A percentile compares a stretch with the other conserved stretches of the same genome.
phyloP scores from a whole-genome alignment of 2,329 filamentous ascomycete genomes.

The Trichoderma hamatum region DNA sequence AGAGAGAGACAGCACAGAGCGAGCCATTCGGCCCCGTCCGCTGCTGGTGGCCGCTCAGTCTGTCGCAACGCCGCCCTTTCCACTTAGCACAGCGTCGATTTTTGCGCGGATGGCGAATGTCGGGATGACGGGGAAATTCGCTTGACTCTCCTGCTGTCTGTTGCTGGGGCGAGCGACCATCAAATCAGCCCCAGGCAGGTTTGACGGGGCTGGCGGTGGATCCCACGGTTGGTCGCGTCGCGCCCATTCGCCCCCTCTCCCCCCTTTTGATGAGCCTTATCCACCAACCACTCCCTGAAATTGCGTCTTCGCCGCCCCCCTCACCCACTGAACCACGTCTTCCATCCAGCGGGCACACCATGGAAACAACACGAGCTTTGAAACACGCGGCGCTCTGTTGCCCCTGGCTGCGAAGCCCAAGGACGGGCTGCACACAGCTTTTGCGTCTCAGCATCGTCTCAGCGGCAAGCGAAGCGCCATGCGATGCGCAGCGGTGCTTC shows the following conservation, averaged over 20 bases:
- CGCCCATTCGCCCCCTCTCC: slow-evolving; percentile 26
- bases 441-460: slow-evolving; percentile 24
- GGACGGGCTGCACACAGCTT: not conserved
- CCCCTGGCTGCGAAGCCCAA: not conserved
- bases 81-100: slow-evolving; percentile 5
- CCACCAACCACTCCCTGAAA: slow-evolving; percentile 34
- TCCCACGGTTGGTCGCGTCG: slow-evolving; percentile 31
- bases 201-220: slow-evolving; percentile 31
- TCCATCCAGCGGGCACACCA: slow-evolving; percentile 29
- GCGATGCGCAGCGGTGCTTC: not conserved
- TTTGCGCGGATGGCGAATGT: slow-evolving; percentile 19
- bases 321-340: slow-evolving; percentile 26
- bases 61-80: slow-evolving; percentile 17
- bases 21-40: not conserved
- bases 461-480: slow-evolving; percentile 7
- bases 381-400: slow-evolving; percentile 22
- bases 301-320: slow-evolving; percentile 32
- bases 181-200: slow-evolving; percentile 24
- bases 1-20: slow-evolving; percentile 10
- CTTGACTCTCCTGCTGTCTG: slow-evolving; percentile 16
- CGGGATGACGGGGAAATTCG: slow-evolving; percentile 24
- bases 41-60: not conserved
- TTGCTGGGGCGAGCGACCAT: slow-evolving; percentile 21
- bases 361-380: slow-evolving; percentile 25
- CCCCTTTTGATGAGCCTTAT: slow-evolving; percentile 26